Base-by-base conservation (phyloP, 2,329 filamentous ascomycete species). In the Pestalotiopsis sp. region DNA sequence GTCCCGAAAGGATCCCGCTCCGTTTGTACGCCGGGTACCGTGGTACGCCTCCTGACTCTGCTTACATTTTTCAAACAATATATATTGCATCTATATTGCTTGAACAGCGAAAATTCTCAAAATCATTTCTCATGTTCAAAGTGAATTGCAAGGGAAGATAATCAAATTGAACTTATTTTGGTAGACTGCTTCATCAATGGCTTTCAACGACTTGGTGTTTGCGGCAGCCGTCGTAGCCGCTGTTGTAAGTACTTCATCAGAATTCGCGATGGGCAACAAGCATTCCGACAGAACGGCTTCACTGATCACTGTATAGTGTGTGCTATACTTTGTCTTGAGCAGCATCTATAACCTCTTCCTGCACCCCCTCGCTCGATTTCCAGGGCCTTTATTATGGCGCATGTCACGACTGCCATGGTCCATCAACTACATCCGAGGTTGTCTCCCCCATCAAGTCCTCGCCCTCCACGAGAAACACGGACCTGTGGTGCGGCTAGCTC, bases 391-490 rank as follows among this genome's bases (percentile, higher is more conserved):
- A 2, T 35, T 26, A 2, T 22, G 13, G 24, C 67, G 66, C 22
- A 61, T 65, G 26, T 13, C 22, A 20, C 24, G 60, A 64, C 22
- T 69, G n/a, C 64, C 58, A 22, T 17, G 17, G 22, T 5, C 40
- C 20, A 35, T 67, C 35, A 20, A 59, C 26, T 10, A 39, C 20
- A 20, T 55, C 48, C 2, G 61, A 60, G 35, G 65, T 1, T 10
- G 65, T 13, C 24, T 65, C 5, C 55, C 66, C 2, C 40, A 62
- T 22, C 22, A 20, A 1, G 52, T 70, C 4, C 40, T 10, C 13
- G 6, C 65, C 10, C 57, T 71, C 3, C 68, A 69, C 48, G 64
- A 64, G 1, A 63, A 66, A 24, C 70, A 71, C 24, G 69, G 69
- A 6, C 63, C 67, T 7, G 65, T 69, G 11, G 65, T 70, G 4